Conservation (phyloP, 495 filamentous ascomycete genomes). For the Astrocystis sublimbata region DNA sequence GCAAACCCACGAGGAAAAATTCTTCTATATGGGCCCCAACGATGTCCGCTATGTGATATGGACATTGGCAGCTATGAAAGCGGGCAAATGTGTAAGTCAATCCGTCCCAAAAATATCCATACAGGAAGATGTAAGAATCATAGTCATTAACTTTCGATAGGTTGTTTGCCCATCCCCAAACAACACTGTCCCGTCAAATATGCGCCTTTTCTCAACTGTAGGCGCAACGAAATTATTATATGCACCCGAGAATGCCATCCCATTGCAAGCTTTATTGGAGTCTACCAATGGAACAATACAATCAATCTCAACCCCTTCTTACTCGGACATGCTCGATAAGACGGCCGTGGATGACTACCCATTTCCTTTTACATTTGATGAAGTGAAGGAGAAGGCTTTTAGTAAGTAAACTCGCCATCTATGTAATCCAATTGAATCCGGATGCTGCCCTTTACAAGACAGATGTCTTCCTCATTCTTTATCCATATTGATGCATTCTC, state of each 20-base stretch:
- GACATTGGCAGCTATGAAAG: constrained; percentile 38
- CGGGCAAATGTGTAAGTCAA: constrained; percentile 22
- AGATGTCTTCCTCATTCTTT: too few relatives aligned
- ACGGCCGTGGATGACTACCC: constrained; percentile 28
- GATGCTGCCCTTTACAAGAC: background rate
- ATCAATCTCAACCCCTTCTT: constrained; percentile 12
- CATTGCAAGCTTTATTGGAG: constrained; percentile 4
- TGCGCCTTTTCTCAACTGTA: constrained; percentile 12
- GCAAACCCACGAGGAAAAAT: background rate
- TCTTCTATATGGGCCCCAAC: constrained; percentile 41
- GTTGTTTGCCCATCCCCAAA: constrained; percentile 6
- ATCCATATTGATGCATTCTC: too few relatives aligned
- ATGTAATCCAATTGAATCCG: too few relatives aligned
- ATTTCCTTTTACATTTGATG: constrained; percentile 26
- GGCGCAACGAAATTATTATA: constrained; percentile 9
- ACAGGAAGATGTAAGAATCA: too few relatives aligned
- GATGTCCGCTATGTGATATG: constrained; percentile 47
- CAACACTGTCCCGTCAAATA: constrained; percentile 15
- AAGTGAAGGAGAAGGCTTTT: constrained; percentile 24
- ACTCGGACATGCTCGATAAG: constrained; percentile 18
- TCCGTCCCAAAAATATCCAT: background rate
- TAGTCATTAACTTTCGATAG: background rate
- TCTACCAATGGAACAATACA: background rate
- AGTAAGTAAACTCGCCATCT: constrained; percentile 5
- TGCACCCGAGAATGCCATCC: constrained; percentile 5